These are phyloP conservation scores for Dipsacomyces acuminosporus DNA, from an alignment of 371 early-diverging fungal genomes.

Conservation along the genomic window DNA sequence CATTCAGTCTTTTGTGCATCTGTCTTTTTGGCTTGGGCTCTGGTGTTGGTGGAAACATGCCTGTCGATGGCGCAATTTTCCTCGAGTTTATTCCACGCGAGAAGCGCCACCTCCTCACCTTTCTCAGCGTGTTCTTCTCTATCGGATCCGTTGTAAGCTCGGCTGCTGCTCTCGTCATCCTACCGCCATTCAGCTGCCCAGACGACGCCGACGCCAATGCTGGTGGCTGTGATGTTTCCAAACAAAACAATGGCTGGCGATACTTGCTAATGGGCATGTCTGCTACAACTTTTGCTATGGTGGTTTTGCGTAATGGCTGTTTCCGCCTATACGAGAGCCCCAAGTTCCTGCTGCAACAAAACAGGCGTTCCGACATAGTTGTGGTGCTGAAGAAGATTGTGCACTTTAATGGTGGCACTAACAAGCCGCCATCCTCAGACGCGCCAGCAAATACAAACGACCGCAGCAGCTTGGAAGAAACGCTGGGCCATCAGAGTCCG, in stretches of 20 bases:
- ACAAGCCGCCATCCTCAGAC: not conserved
- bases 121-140: constrained; percentile 81
- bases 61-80: constrained; percentile 81
- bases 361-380: constrained; percentile 65
- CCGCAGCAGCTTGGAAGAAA: not conserved
- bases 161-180: constrained; percentile 56
- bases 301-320: constrained; percentile 59
- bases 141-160: constrained; percentile 76
- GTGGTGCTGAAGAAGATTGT: constrained; percentile 67
- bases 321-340: constrained; percentile 74
- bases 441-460: constrained; percentile 1
- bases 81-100: constrained; percentile 77
- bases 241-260: constrained; percentile 73
- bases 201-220: constrained; percentile 45
- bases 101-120: constrained; percentile 72
- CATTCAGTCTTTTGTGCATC: constrained; percentile 59
- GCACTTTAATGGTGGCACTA: constrained; percentile 58
- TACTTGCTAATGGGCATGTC: constrained; percentile 58
- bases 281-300: constrained; percentile 63
- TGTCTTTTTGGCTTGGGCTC: constrained; percentile 67
- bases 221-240: constrained; percentile 52
- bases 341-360: constrained; percentile 66
- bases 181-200: constrained; percentile 67
- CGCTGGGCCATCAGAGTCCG: constrained; percentile 2
- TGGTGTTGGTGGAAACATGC: constrained; percentile 87